These are phyloP conservation scores for Lipomyces orientalis DNA, from an alignment of 805 yeast species.

Conservation along the genomic window DNA sequence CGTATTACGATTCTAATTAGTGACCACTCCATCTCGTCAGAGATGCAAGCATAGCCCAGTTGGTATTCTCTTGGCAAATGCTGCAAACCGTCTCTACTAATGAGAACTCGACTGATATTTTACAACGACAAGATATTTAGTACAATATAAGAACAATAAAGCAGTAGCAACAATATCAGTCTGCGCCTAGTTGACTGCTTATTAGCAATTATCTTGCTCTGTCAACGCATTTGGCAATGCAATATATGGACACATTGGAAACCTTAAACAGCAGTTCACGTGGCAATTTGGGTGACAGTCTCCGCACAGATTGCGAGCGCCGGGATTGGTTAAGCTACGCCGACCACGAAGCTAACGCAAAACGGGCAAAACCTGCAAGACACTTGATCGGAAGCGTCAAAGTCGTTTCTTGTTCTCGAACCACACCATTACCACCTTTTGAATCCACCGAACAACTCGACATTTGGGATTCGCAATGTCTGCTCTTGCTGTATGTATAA, in stretches of 20 bases:
- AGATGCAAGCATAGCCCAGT: background rate
- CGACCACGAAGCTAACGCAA: background rate
- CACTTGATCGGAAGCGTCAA: background rate
- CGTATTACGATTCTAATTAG: background rate
- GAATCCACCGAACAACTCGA: background rate
- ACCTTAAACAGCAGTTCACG: background rate
- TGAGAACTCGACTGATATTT: no score
- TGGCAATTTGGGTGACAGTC: background rate
- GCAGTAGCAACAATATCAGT: no score
- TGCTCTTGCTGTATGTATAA: constrained; percentile 3
- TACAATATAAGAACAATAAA: no score
- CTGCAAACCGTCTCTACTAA: background rate
- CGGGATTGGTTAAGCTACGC: constrained; percentile 3
- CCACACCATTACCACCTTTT: background rate
- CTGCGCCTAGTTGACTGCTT: no score
- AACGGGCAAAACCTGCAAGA: background rate
- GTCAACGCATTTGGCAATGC: no score
- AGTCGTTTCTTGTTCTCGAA: background rate
- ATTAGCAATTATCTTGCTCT: no score
- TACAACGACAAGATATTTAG: no score
- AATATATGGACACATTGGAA: no score
- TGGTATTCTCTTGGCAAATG: background rate
- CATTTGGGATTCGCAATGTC: constrained; percentile 7
- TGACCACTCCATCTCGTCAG: background rate
- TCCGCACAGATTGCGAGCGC: background rate